phyloP scores from a whole-genome alignment of 2,329 filamentous ascomycete species.

The Exophiala alcalophila region DNA sequence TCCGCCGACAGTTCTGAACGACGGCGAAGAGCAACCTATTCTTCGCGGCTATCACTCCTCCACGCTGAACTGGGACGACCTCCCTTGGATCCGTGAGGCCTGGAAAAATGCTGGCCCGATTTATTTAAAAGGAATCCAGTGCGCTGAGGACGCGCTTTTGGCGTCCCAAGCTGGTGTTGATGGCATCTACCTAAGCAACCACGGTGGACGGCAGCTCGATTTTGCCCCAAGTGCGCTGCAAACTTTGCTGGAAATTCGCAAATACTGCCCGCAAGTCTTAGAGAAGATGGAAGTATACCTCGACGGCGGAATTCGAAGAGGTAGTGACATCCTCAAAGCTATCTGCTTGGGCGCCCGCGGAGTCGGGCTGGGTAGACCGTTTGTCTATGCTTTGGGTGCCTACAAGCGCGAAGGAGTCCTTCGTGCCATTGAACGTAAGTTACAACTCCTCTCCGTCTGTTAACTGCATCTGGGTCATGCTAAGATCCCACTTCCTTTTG shows the following conservation, averaged over 20 bases:
- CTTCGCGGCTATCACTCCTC: constrained; percentile 55
- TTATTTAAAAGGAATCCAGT: constrained; percentile 57
- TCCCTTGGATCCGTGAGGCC: constrained; percentile 50
- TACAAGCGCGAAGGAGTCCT: constrained; percentile 55
- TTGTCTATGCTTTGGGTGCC: constrained; percentile 48
- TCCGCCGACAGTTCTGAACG: constrained; percentile 35
- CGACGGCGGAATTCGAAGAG: constrained; percentile 54
- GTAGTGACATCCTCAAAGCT: constrained; percentile 55
- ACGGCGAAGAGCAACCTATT: constrained; percentile 50
- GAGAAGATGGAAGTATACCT: constrained; percentile 51
- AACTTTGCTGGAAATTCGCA: constrained; percentile 53
- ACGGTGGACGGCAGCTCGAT: constrained; percentile 57
- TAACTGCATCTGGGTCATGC: neutral
- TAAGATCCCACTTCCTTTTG: no score
- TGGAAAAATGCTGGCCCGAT: constrained; percentile 52
- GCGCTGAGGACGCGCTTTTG: constrained; percentile 52
- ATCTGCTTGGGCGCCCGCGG: constrained; percentile 53
- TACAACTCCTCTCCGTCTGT: neutral
- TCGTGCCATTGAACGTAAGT: constrained; percentile 47
- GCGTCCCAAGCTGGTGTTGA: constrained; percentile 51
- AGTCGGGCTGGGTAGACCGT: constrained; percentile 53
- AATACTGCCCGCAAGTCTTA: constrained; percentile 50
- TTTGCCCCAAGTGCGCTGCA: constrained; percentile 49
- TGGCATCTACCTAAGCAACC: constrained; percentile 57
- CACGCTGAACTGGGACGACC: constrained; percentile 52